Evolutionary conservation across 208 protist genomes (phyloP).

Genomic region (Crithidia mellificae): DNA sequence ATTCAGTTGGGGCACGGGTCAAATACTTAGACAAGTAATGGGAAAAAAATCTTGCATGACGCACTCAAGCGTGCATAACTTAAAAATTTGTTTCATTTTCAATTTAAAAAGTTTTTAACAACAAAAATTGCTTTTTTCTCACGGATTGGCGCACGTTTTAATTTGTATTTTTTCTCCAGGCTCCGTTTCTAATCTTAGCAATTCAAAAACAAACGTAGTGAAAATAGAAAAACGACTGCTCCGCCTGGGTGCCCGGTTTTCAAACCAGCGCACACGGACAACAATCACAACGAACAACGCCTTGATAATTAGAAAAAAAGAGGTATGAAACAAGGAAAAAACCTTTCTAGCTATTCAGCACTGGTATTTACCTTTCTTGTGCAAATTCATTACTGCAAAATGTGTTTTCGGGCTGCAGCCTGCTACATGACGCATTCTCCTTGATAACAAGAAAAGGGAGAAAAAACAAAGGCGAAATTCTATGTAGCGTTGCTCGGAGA

Average conservation of each 20-base stretch:
- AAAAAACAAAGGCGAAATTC: no score
- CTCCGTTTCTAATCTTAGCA: neutral
- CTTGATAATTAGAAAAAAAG: conserved; percentile 22
- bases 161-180: neutral
- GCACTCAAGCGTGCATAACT: no score
- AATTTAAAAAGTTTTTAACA: neutral
- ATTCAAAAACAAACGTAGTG: neutral
- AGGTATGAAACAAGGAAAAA: conserved; percentile 22
- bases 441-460: no score
- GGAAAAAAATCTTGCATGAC: no score
- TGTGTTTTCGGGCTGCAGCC: no score
- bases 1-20: no score
- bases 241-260: neutral
- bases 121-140: neutral
- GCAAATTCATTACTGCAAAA: no score
- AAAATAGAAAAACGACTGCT: neutral
- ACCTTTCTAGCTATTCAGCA: conserved; percentile 40
- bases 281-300: conserved; percentile 17
- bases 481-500: no score
- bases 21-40: no score
- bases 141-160: neutral
- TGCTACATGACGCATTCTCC: no score
- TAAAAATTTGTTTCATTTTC: no score
- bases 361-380: conserved; percentile 37
- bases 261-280: neutral